Evolutionary conservation across 306 rosid genomes (phyloP).

Genomic region (Myrica gale): DNA sequence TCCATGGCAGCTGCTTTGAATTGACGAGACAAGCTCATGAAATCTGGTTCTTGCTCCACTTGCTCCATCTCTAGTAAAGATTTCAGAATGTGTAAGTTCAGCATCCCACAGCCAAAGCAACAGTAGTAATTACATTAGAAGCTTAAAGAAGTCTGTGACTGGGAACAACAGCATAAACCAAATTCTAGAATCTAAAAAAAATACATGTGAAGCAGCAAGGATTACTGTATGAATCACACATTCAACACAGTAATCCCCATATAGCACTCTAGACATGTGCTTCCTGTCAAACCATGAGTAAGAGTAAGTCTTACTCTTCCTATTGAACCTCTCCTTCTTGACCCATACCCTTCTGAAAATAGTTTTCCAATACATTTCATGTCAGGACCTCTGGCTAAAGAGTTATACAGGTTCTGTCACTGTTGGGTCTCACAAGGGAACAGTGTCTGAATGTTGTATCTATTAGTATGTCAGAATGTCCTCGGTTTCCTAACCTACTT

Average conservation of each 20-base stretch:
- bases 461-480: background rate
- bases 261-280: background rate
- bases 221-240: background rate
- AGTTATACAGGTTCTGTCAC: background rate
- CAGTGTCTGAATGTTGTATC: background rate
- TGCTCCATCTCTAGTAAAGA: constrained; percentile 81
- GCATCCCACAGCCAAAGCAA: constrained; percentile 34
- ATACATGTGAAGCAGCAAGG: background rate
- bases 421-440: constrained; percentile 3
- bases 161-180: background rate
- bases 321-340: background rate
- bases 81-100: constrained; percentile 38
- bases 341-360: too few species aligned
- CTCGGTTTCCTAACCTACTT: background rate
- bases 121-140: constrained; percentile 12
- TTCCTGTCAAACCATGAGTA: background rate
- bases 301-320: background rate
- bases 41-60: constrained; percentile 92
- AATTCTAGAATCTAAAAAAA: background rate
- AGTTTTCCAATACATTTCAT: background rate
- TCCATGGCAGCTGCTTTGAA: constrained; percentile 92
- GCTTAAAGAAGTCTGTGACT: background rate
- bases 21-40: constrained; percentile 76
- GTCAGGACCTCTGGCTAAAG: background rate
- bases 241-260: background rate